Conservation (phyloP, 2,329 filamentous ascomycete species). For the Fusarium goolgardi region DNA sequence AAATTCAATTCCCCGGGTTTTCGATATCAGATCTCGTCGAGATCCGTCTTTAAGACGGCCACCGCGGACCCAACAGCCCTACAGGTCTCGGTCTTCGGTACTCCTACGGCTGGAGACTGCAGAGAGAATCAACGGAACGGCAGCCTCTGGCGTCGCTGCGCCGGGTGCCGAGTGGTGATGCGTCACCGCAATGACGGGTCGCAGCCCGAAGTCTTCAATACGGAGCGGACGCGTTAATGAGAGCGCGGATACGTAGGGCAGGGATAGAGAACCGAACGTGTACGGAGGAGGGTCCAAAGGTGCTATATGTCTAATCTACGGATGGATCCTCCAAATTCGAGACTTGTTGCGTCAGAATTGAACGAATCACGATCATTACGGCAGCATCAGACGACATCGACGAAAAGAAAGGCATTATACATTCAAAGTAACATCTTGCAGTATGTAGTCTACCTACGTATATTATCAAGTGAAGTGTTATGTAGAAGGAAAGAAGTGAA, state of each 20-base stretch:
- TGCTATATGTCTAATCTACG: background rate
- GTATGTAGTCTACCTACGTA: background rate
- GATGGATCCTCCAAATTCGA: background rate
- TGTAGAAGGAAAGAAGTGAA: conserved; percentile 39
- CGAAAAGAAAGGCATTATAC: background rate
- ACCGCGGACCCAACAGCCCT: conserved; percentile 34
- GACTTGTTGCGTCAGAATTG: background rate
- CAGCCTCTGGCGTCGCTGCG: conserved; percentile 4
- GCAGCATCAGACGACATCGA: background rate
- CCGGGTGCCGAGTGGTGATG: conserved; percentile 18
- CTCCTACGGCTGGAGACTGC: conserved; percentile 25
- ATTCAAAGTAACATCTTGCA: background rate
- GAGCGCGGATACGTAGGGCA: conserved; percentile 7
- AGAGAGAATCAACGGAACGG: conserved; percentile 33
- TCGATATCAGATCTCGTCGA: conserved; percentile 25
- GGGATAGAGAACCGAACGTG: background rate
- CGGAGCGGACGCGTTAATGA: conserved; percentile 31
- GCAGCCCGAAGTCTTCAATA: conserved; percentile 13
- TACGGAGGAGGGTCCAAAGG: background rate
- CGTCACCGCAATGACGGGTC: conserved; percentile 20
- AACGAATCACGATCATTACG: conserved; percentile 2
- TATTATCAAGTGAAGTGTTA: conserved; percentile 8
- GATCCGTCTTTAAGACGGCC: conserved; percentile 22
- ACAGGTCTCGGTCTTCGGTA: conserved; percentile 24
- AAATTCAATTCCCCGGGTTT: conserved; percentile 30